phyloP scores from a whole-genome alignment of 345 rosid genomes.

The Eucalyptus cloeziana region DNA sequence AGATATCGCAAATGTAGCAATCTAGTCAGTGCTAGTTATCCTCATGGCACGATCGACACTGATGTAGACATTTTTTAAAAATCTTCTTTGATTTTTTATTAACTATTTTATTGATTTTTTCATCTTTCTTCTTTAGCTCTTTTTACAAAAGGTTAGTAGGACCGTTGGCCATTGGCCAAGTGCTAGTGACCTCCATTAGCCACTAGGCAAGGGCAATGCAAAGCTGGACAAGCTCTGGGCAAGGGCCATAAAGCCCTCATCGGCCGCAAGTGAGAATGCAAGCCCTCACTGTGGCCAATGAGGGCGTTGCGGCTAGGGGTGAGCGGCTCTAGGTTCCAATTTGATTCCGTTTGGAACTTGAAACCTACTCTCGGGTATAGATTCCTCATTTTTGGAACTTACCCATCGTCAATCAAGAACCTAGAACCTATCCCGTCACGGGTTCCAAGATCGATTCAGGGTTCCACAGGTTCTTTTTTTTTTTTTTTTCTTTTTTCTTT shows the following conservation, averaged over 20 bases:
- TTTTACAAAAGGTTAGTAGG: neutral
- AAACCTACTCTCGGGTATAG: rapidly evolving
- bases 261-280: rapidly evolving
- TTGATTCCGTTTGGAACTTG: rapidly evolving
- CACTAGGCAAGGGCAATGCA: neutral
- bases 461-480: too few species aligned
- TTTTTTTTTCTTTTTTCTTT: too few species aligned
- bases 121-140: neutral
- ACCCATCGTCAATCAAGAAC: too few species aligned
- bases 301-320: rapidly evolving
- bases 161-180: neutral
- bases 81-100: too few species aligned
- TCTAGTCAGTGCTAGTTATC: rapidly evolving
- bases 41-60: rapidly evolving
- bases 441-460: too few species aligned
- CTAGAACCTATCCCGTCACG: too few species aligned
- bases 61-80: rapidly evolving
- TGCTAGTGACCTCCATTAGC: neutral
- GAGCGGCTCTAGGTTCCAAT: rapidly evolving
- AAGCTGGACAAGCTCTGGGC: rapidly evolving
- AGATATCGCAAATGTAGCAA: rapidly evolving
- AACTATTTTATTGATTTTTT: too few species aligned
- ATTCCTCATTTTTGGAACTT: too few species aligned
- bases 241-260: too few species aligned
- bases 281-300: neutral